Base-by-base conservation (phyloP, 108 stramenopile species). In the Skeletonema grethae region DNA sequence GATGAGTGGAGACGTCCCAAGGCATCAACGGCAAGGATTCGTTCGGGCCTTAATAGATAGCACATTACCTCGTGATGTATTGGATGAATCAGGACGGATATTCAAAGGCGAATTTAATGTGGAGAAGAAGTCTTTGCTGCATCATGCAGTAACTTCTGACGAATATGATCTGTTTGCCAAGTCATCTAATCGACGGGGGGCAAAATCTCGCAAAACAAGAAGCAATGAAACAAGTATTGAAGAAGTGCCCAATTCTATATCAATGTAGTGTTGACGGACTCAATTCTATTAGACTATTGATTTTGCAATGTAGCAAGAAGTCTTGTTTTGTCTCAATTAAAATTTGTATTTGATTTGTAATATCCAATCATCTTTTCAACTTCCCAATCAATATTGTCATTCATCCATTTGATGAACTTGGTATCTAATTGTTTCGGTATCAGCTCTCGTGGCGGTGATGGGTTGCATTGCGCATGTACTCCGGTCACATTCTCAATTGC, bases 111-210 rank as follows among this genome's bases (percentile, higher is more conserved):
- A 92, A 18, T 92, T 88, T 64, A 74, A 86, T 12, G 88, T 93
- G 11, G 90, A 92, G 73, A 88, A 87, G 67, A 96, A 93, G 67
- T 91, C 92, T 5, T 70, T 96, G 41, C 63, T 96, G 61, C 85
- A 91, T 74, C 92, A 93, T 71, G 95, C 95, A 25, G 84, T 91
- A 38, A 90, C 95, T 32, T 90, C 92, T 0, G 95, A 96, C 67
- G 84, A 88, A 48, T 93, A 96, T 75, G 90, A 90, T 80, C 76
- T 96, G 79, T 93, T 96, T 68, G 67, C 72, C 10, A 73, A 72
- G 45, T 74, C 77, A 13, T 62, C 66, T 1, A 79, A 79, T 53
- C 48, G 70, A 31, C 70, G 70, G 38, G 59, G 45, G 10, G 58
- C 68, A 15, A 69, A 57, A 56, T 36, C 43, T 29, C 68, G 39